phyloP scores from a whole-genome alignment of 2,329 filamentous ascomycete species.

The Pseudopyricularia cyperi region DNA sequence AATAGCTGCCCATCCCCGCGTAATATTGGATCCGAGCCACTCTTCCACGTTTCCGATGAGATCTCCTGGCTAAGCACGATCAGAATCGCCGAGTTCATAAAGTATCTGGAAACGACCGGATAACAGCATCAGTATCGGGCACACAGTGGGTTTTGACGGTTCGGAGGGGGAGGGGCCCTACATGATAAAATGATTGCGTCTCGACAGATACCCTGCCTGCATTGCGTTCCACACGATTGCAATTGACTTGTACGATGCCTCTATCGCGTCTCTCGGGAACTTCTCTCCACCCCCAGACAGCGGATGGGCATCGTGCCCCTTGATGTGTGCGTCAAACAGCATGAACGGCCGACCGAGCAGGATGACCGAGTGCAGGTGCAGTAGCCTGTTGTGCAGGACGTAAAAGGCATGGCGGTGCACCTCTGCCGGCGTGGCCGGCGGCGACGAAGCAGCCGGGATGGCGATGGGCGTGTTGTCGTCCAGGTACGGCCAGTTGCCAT shows the following conservation, averaged over 20 bases:
- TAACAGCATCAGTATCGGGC: background rate
- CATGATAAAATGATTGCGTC: constrained; percentile 43
- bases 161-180: constrained; percentile 19
- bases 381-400: constrained; percentile 47
- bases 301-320: constrained; percentile 15
- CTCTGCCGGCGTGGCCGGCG: background rate
- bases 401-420: constrained; percentile 25
- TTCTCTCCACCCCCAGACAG: constrained; percentile 9
- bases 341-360: constrained; percentile 54
- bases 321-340: constrained; percentile 37
- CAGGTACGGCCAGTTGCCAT: constrained; percentile 17
- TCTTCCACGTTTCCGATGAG: background rate
- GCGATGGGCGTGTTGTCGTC: background rate
- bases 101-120: constrained; percentile 26
- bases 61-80: constrained; percentile 41
- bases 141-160: too few species aligned
- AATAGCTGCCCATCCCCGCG: background rate
- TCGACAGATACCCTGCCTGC: constrained; percentile 30
- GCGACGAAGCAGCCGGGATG: background rate
- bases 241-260: constrained; percentile 36
- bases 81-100: constrained; percentile 40
- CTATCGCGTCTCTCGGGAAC: constrained; percentile 14
- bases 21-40: background rate
- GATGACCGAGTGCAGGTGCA: constrained; percentile 50
- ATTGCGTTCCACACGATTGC: constrained; percentile 30